Evolutionary conservation across 805 yeast genomes (phyloP).

Genomic region (Candida parachauliodes): DNA sequence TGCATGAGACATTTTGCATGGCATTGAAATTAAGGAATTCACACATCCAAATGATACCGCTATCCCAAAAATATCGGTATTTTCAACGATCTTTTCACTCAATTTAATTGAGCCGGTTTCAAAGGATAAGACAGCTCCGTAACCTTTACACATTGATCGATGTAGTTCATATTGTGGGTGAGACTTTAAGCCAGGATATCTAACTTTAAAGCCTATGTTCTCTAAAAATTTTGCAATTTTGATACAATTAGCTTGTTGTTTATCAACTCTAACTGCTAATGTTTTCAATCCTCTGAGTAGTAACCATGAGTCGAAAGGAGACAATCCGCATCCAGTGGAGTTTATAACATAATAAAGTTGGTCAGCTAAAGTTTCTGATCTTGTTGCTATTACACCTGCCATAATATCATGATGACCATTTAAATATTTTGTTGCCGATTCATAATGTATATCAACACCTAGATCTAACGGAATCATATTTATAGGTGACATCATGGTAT

Average conservation of each 20-base stretch:
- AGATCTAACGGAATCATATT: conserved; percentile 79
- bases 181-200: conserved; percentile 79
- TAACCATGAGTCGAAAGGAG: conserved; percentile 93
- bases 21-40: conserved; percentile 87
- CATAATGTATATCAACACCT: conserved; percentile 90
- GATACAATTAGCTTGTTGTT: conserved; percentile 80
- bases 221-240: conserved; percentile 73
- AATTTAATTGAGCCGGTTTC: conserved; percentile 75
- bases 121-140: conserved; percentile 85
- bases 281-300: conserved; percentile 86
- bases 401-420: conserved; percentile 95
- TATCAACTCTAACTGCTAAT: conserved; percentile 77
- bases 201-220: conserved; percentile 64
- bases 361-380: conserved; percentile 60
- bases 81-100: conserved; percentile 71
- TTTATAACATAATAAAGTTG: conserved; percentile 73
- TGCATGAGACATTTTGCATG: conserved; percentile 97
- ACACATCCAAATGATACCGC: conserved; percentile 95
- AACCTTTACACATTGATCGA: conserved; percentile 71
- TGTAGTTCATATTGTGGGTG: conserved; percentile 85
- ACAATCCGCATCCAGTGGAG: conserved; percentile 85
- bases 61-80: conserved; percentile 74
- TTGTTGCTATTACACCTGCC: conserved; percentile 89
- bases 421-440: conserved; percentile 87
- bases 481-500: conserved; percentile 95